Evolutionary conservation across 345 rosid species (phyloP), one percentile per base, ranked within the genome.

Genomic region (Boechera stricta): DNA sequence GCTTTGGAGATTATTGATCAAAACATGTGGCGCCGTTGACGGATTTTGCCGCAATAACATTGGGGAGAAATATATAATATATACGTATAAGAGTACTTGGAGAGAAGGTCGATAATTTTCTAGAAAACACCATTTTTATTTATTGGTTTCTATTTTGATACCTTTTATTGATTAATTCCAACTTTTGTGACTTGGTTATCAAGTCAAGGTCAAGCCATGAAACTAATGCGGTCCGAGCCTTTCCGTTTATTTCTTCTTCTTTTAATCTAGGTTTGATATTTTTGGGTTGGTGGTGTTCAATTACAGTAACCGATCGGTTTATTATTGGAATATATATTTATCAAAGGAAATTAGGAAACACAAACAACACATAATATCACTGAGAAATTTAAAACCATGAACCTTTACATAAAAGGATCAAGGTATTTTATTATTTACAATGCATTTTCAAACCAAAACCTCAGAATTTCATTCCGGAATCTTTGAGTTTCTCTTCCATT

Each of bases 21-120:
- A 75, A 21, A 67, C 73, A 66, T 6, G 78, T 75, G 79, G 69
- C 69, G 80, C 48, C 13, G 3, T 52, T 41, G 12, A 42, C 24
- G 57, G 64, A 2, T 59, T 51, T 51, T 48, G 79, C 67, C 67
- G 79, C 79, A 76, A 58, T 55, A 21, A 65, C 24, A 39, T 26
- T 6, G 64, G 16, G 18, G n/a, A 26, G 8, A 59, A 16, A 0
- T 2, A 35, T 35, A 35, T 4, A 35, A 35, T 35, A 35, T 35
- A 35, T 8, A 12, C 42, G 29, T 35, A 24, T 36, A 18, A 1
- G 29, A 51, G 57, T 52, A 35, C 59, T 18, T 29, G 42, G 13
- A 33, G 41, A 60, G 6, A 72, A 12, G 41, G 38, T 48, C 38
- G 49, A 48, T 26, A 6, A 4, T 60, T 60, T 72, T 49, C 67